Percentiles rank a stretch among this genome's conserved stretches.
Evolutionary conservation across 2,329 filamentous ascomycete genomes (phyloP).

Genomic region (Chrysoporthe cubensis): DNA sequence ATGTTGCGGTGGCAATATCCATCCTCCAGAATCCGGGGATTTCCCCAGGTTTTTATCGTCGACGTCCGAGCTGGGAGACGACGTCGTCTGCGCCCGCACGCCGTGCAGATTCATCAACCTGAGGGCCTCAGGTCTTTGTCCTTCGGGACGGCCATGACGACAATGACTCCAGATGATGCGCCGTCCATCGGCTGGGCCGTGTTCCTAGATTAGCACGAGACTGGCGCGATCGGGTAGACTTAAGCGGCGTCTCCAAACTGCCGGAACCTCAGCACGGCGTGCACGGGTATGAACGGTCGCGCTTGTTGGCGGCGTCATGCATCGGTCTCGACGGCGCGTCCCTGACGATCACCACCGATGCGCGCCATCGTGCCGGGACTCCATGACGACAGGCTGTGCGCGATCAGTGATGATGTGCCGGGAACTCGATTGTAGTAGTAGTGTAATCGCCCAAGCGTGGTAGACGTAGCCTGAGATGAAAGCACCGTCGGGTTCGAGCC

Average conservation of each 20-base stretch:
- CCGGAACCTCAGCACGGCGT: neutral
- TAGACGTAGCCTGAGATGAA: neutral
- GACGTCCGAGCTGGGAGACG: neutral
- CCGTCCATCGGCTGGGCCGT: neutral
- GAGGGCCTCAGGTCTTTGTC: neutral
- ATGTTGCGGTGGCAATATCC: neutral
- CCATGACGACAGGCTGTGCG: conserved; percentile 18
- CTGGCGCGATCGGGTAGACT: neutral
- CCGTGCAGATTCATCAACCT: neutral
- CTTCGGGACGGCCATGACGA: conserved; percentile 19
- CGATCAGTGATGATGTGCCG: conserved; percentile 1
- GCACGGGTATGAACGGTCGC: neutral
- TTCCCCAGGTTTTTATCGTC: conserved; percentile 19
- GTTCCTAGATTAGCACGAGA: neutral
- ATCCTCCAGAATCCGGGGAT: conserved; percentile 17
- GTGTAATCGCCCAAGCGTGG: neutral
- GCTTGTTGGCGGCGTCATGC: neutral
- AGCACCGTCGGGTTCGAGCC: neutral
- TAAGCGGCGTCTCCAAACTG: neutral
- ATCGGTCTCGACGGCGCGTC: neutral
- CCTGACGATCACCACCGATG: conserved; percentile 16
- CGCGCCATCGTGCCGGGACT: neutral
- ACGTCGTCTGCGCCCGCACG: neutral
- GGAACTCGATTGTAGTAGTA: neutral
- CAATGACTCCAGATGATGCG: conserved; percentile 16